Percentiles rank a stretch among this genome's conserved stretches.
Conservation (phyloP, 768 basidiomycete species). For the Tricholoma furcatifolium region DNA sequence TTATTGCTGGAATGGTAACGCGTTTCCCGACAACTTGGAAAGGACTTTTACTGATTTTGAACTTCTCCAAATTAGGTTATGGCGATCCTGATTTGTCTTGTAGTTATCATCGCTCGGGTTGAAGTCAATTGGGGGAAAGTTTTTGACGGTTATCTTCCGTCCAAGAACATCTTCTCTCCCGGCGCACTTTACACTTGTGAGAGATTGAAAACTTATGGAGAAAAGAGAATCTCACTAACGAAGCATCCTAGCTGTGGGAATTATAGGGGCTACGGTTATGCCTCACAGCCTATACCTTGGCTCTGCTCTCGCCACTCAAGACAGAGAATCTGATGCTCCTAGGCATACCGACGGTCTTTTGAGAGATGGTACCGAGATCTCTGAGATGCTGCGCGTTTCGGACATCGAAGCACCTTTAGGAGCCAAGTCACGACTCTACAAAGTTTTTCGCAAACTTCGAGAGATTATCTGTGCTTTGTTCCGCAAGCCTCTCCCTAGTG, state of each 20-base stretch:
- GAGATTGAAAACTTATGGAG: conserved; percentile 15
- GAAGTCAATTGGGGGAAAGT: conserved; percentile 69
- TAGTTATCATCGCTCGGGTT: conserved; percentile 70
- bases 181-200: conserved; percentile 66
- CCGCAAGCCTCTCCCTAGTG: conserved; percentile 34
- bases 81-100: conserved; percentile 76
- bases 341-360: conserved; percentile 20
- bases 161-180: conserved; percentile 53
- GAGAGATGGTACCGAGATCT: conserved; percentile 8
- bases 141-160: conserved; percentile 78
- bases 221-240: not conserved
- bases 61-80: conserved; percentile 43
- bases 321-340: conserved; percentile 50
- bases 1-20: conserved; percentile 66
- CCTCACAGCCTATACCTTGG: conserved; percentile 92
- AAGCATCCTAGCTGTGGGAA: conserved; percentile 54
- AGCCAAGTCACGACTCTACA: not conserved
- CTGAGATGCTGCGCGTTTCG: conserved; percentile 9
- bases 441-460: conserved; percentile 17
- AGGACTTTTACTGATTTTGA: not conserved
- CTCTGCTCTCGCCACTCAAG: conserved; percentile 81
- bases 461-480: conserved; percentile 32
- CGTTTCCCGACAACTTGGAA: conserved; percentile 17
- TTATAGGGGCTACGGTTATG: conserved; percentile 88
- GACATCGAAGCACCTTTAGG: not conserved